Conservation (phyloP, 768 basidiomycete species). For the Paxillus ammoniavirescens region DNA sequence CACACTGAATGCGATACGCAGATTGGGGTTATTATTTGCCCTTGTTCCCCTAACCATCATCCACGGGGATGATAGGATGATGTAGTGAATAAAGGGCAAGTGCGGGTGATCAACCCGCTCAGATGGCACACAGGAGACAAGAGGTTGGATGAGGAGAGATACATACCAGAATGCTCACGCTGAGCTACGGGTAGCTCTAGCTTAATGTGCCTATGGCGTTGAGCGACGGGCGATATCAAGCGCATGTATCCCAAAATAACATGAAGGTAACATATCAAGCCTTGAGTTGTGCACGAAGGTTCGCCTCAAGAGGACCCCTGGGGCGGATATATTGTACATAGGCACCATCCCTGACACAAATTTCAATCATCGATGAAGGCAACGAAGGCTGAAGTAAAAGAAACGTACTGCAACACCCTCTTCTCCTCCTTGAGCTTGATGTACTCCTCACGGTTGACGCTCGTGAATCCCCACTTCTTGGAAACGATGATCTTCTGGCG, state of each 20-base stretch:
- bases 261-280: slow-evolving; percentile 43
- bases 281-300: slow-evolving; percentile 80
- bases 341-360: slow-evolving; percentile 72
- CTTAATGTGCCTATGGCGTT: slow-evolving; percentile 19
- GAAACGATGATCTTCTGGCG: slow-evolving; percentile 96
- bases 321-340: slow-evolving; percentile 93
- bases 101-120: not conserved
- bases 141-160: not conserved
- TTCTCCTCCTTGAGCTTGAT: slow-evolving; percentile 85
- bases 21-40: slow-evolving; percentile 56
- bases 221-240: slow-evolving; percentile 10
- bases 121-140: not conserved
- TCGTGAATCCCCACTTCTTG: slow-evolving; percentile 99
- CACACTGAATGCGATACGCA: slow-evolving; percentile 13
- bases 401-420: slow-evolving; percentile 80
- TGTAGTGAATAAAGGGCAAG: slow-evolving; percentile 75
- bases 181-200: slow-evolving; percentile 4
- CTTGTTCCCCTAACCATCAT: slow-evolving; percentile 80
- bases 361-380: not conserved
- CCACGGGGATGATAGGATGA: slow-evolving; percentile 48
- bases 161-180: slow-evolving; percentile 4
- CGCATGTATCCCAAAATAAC: slow-evolving; percentile 22
- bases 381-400: not conserved
- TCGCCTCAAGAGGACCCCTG: slow-evolving; percentile 81
- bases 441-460: slow-evolving; percentile 89